Evolutionary conservation across 2,329 filamentous ascomycete species (phyloP), one percentile per base, ranked within the genome.

Genomic region (Pestalotiopsis sp.): DNA sequence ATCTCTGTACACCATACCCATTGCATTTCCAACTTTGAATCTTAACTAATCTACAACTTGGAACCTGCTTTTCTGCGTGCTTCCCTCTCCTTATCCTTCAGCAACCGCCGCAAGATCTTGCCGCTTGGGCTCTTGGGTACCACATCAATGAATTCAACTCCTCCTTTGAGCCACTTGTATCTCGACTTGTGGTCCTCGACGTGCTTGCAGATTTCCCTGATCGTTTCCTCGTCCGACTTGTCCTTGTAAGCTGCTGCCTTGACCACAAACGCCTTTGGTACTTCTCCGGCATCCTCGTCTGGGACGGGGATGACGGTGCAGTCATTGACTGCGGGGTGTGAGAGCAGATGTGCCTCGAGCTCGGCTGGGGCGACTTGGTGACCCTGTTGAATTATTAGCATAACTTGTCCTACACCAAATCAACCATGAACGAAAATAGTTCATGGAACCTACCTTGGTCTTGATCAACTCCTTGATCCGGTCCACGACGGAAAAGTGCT

Each of bases 401-500:
- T 31, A 2, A 5, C n/a, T 17, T 3, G 23, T 63, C 9, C 31
- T 14, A 45, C 11, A 2, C 31, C 7, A 6, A 36, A 36, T 9
- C 31, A 9, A 36, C 31, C 31, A 9, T 7, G 5, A 7, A 7
- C 6, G 27, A 7, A 7, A 1, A 6, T 31, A 31, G 27, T 31
- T 6, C 27, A 7, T 45, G 25, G 27, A 4, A 12, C 14, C 61
- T 72, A 83, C 82, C 79, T 93, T 81, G 41, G 82, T 80, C 74
- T 86, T 86, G 75, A 86, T 86, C 67, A 86, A 73, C 74, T 86
- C 84, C 74, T 84, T 87, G 71, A 86, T 80, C 14, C 95, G 89
- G 77, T 97, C 95, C 1, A 94, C 92, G 69, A 98, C 91, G 77
- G 94, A 91, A 63, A 97, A 78, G 75, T 98, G 95, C 79, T 97